Evolutionary conservation across 768 basidiomycete species (phyloP).

Genomic region (Leucosporidium scottii): DNA sequence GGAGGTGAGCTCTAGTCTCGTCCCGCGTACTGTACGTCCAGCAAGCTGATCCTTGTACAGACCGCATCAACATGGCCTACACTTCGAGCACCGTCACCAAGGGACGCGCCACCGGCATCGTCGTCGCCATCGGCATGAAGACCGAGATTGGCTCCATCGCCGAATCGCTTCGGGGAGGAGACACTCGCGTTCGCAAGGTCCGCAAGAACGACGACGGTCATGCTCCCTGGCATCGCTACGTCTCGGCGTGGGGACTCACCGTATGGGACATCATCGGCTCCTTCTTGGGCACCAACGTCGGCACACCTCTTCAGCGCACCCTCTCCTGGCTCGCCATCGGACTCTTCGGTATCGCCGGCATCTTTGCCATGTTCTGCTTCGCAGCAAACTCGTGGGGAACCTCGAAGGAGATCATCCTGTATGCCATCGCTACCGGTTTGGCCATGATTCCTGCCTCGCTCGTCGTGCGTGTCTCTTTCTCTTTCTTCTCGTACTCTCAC

Average conservation of each 20-base stretch:
- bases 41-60: not conserved
- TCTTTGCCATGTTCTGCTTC: slow-evolving; percentile 35
- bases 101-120: slow-evolving; percentile 45
- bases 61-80: slow-evolving; percentile 42
- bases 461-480: slow-evolving; percentile 8
- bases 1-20: slow-evolving; percentile 11
- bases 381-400: slow-evolving; percentile 31
- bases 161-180: slow-evolving; percentile 44
- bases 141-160: slow-evolving; percentile 43
- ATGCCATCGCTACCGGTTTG: slow-evolving; percentile 32
- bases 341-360: slow-evolving; percentile 32
- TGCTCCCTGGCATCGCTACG: slow-evolving; percentile 31
- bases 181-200: slow-evolving; percentile 38
- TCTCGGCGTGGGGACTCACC: slow-evolving; percentile 26
- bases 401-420: slow-evolving; percentile 35
- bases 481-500: slow-evolving; percentile 1
- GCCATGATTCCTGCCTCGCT: slow-evolving; percentile 34
- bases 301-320: slow-evolving; percentile 35
- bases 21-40: not conserved
- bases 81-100: slow-evolving; percentile 46
- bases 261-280: slow-evolving; percentile 36
- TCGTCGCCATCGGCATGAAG: slow-evolving; percentile 45
- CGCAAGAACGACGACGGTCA: slow-evolving; percentile 42
- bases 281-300: slow-evolving; percentile 44
- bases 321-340: slow-evolving; percentile 36